Evolutionary conservation across 352 stramenopile species (phyloP).

Genomic region (Pythium myriotylum): DNA sequence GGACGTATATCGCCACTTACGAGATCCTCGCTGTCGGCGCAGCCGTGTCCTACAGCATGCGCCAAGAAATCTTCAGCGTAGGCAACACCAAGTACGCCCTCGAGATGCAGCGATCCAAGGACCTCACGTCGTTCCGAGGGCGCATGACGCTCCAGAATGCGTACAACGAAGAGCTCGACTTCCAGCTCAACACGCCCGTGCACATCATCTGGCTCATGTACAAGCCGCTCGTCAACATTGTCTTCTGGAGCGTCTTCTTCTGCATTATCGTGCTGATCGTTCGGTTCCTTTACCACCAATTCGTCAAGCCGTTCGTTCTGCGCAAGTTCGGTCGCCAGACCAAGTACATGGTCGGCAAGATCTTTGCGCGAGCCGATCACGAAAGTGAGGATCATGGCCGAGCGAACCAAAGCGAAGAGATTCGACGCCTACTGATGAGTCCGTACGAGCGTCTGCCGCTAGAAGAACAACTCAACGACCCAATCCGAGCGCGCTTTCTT

Average conservation of each 20-base stretch:
- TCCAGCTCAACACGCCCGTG: slow-evolving; percentile 17
- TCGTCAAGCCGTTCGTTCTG: slow-evolving; percentile 4
- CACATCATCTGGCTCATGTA: slow-evolving; percentile 40
- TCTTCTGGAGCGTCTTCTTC: slow-evolving; percentile 22
- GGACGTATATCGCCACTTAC: slow-evolving; percentile 18
- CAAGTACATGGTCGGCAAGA: slow-evolving; percentile 8
- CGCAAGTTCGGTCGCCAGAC: slow-evolving; percentile 1
- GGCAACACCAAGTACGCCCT: slow-evolving; percentile 25
- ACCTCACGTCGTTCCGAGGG: slow-evolving; percentile 24
- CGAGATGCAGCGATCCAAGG: slow-evolving; percentile 23
- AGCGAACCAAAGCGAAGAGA: not conserved
- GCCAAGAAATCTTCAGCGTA: slow-evolving; percentile 20
- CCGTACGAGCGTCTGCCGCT: slow-evolving; percentile 25
- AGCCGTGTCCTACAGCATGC: slow-evolving; percentile 14
- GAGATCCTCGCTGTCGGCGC: slow-evolving; percentile 26
- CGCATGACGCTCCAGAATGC: slow-evolving; percentile 11
- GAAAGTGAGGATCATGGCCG: not conserved
- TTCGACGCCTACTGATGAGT: slow-evolving; percentile 1
- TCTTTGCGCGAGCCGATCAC: slow-evolving; percentile 4
- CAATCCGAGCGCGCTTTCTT: slow-evolving; percentile 28
- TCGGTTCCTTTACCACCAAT: slow-evolving; percentile 13
- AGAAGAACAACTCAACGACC: slow-evolving; percentile 23
- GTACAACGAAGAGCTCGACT: slow-evolving; percentile 36
- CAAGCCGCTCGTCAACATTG: slow-evolving; percentile 21
- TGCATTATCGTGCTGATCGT: slow-evolving; percentile 11